These are phyloP conservation scores for Liriodendron chinense DNA, from an alignment of 164 flowering plant species.

Conservation along the genomic window DNA sequence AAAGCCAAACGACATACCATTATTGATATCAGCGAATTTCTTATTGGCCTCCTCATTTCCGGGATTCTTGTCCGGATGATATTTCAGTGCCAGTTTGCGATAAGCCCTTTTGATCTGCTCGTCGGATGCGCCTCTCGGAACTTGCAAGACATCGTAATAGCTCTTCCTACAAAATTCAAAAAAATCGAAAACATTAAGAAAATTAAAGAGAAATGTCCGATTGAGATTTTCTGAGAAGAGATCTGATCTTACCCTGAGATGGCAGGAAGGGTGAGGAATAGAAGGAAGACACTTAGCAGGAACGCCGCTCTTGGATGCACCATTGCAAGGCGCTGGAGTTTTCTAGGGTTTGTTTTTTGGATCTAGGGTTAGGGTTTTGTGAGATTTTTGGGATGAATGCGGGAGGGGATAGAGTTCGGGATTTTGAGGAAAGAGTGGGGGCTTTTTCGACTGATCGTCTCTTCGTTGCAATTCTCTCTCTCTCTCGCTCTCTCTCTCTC, in stretches of 20 bases:
- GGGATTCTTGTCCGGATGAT: constrained; percentile 95
- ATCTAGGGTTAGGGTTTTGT: constrained; percentile 25
- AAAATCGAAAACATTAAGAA: background rate
- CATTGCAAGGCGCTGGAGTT: constrained; percentile 28
- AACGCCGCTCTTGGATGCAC: constrained; percentile 25
- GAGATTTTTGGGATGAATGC: background rate
- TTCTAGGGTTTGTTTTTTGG: no score
- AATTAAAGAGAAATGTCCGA: background rate
- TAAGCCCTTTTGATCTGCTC: constrained; percentile 98
- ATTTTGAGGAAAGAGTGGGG: no score
- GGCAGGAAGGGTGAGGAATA: constrained; percentile 5
- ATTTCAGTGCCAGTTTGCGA: constrained; percentile 91
- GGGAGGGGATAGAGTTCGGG: constrained; percentile 6
- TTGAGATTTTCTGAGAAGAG: background rate
- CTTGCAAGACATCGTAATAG: constrained; percentile 88
- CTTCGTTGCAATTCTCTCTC: background rate
- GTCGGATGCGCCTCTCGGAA: constrained; percentile 82
- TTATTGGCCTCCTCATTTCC: constrained; percentile 98
- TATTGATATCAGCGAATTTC: constrained; percentile 87
- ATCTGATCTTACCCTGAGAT: constrained; percentile 16
- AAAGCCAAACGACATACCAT: constrained; percentile 44
- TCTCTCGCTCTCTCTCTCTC: background rate
- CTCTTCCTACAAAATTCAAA: constrained; percentile 54
- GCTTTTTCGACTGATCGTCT: background rate
- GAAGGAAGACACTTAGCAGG: constrained; percentile 8